Conservation (phyloP, 2,329 filamentous ascomycete genomes). For the Colletotrichum spaethianum region DNA sequence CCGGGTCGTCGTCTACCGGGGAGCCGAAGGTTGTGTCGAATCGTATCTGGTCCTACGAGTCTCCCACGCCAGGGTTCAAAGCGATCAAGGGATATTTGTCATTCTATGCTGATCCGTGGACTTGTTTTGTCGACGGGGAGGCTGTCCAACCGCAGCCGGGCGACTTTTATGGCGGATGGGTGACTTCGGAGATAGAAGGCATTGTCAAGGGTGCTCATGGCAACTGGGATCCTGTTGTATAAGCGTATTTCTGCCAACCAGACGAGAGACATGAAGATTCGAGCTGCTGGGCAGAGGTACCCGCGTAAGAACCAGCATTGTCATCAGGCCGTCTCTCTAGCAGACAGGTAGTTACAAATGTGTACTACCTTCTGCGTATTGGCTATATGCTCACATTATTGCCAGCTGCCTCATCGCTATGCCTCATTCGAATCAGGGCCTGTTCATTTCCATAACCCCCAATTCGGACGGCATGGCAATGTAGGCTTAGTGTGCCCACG, state of each 20-base stretch:
- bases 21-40: constrained; percentile 58
- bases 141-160: constrained; percentile 71
- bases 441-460: background rate
- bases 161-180: constrained; percentile 77
- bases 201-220: constrained; percentile 60
- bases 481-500: background rate
- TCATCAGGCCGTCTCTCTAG: too few relatives aligned
- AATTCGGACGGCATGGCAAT: background rate
- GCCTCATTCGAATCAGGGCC: background rate
- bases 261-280: background rate
- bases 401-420: background rate
- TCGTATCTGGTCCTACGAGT: constrained; percentile 72
- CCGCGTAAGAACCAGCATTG: too few relatives aligned
- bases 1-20: constrained; percentile 48
- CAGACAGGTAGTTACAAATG: background rate
- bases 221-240: constrained; percentile 55
- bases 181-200: constrained; percentile 71
- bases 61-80: constrained; percentile 65
- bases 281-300: background rate
- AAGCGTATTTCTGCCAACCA: background rate
- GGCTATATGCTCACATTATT: background rate
- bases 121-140: constrained; percentile 74
- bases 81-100: constrained; percentile 69
- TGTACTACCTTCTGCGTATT: background rate
- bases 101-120: constrained; percentile 74